phyloP scores from a whole-genome alignment of 192 early-diverging fungal species.

The Chytriomyces confervae region DNA sequence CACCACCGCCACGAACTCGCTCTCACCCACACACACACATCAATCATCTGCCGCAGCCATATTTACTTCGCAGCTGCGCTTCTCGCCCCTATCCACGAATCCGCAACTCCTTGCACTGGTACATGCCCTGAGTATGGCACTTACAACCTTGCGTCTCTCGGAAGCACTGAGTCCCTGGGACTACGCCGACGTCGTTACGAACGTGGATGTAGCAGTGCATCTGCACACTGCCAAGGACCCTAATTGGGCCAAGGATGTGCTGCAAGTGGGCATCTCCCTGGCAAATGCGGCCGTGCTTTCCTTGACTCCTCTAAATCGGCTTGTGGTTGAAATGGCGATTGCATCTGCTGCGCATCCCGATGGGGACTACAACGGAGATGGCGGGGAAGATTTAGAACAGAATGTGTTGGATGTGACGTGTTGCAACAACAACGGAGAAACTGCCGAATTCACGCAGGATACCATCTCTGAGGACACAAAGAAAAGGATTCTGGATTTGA shows the following conservation, averaged over 20 bases:
- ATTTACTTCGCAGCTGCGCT: constrained; percentile 23
- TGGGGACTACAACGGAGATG: not conserved
- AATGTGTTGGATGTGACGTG: not conserved
- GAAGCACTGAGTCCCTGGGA: constrained; percentile 26
- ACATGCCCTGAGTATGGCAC: not conserved
- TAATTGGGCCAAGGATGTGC: constrained; percentile 21
- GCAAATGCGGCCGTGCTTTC: constrained; percentile 13
- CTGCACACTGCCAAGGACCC: constrained; percentile 12
- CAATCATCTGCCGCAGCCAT: not conserved
- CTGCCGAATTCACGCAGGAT: not conserved
- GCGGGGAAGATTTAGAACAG: not conserved
- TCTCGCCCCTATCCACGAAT: constrained; percentile 9
- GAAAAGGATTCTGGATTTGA: constrained; percentile 4
- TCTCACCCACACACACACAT: too few relatives aligned
- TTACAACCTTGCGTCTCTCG: not conserved
- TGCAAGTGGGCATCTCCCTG: constrained; percentile 8
- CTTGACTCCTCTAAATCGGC: not conserved
- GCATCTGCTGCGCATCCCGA: not conserved
- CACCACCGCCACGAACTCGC: too few relatives aligned
- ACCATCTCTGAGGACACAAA: not conserved
- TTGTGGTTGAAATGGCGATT: not conserved
- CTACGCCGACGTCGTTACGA: constrained; percentile 31
- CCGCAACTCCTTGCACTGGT: not conserved
- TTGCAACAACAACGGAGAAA: not conserved
- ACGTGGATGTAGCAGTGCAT: constrained; percentile 28